Evolutionary conservation across 2,329 filamentous ascomycete species (phyloP).

Genomic region (Tetracladium maxilliforme): DNA sequence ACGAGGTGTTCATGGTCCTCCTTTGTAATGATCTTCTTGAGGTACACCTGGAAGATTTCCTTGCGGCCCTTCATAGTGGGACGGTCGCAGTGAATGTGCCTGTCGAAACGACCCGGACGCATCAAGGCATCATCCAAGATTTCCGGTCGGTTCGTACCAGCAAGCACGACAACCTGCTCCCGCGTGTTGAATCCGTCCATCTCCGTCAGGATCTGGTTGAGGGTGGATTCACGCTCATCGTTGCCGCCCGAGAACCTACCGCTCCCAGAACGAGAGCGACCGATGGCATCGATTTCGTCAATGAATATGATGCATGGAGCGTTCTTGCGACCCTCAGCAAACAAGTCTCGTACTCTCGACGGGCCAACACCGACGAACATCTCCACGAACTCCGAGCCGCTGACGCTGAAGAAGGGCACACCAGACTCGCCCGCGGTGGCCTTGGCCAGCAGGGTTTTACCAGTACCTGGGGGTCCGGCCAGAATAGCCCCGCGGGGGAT

Average conservation of each 20-base stretch:
- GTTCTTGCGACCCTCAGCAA: slow-evolving; percentile 87
- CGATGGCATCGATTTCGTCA: slow-evolving; percentile 97
- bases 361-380: slow-evolving; percentile 99
- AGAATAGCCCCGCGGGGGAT: slow-evolving; percentile 94
- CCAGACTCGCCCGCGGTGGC: slow-evolving; percentile 93
- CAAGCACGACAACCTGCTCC: slow-evolving; percentile 91
- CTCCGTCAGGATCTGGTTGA: slow-evolving; percentile 96
- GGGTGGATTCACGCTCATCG: slow-evolving; percentile 89
- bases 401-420: slow-evolving; percentile 96
- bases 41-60: slow-evolving; percentile 90
- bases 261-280: slow-evolving; percentile 72
- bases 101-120: slow-evolving; percentile 91
- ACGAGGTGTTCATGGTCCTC: slow-evolving; percentile 81
- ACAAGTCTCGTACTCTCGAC: slow-evolving; percentile 86
- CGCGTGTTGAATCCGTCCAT: slow-evolving; percentile 99
- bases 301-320: slow-evolving; percentile 99
- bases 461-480: slow-evolving; percentile 93
- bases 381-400: slow-evolving; percentile 96
- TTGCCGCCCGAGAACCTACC: slow-evolving; percentile 75
- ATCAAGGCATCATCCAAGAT: slow-evolving; percentile 90
- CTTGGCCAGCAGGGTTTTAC: slow-evolving; percentile 95
- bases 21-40: slow-evolving; percentile 86
- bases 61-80: slow-evolving; percentile 94
- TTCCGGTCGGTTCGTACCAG: slow-evolving; percentile 91
- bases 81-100: slow-evolving; percentile 87